Evolutionary conservation across 768 basidiomycete genomes (phyloP).

Genomic region (Leccinum subtestaceum): DNA sequence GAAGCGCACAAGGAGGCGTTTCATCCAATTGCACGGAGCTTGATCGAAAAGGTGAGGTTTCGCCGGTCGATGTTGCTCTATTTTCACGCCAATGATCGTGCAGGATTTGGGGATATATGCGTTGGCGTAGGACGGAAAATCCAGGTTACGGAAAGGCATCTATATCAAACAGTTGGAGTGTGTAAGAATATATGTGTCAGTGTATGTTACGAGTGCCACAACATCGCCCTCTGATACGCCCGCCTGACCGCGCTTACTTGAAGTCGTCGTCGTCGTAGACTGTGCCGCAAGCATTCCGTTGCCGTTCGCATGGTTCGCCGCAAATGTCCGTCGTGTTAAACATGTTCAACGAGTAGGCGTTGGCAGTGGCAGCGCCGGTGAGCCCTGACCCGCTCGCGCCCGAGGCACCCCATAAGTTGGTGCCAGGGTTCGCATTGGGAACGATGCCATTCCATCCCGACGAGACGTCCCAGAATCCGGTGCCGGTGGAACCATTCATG

Average conservation of each 20-base stretch:
- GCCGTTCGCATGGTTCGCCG: slow-evolving; percentile 42
- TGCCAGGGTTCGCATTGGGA: slow-evolving; percentile 25
- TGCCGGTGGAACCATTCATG: slow-evolving; percentile 45
- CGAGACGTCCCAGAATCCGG: slow-evolving; percentile 61
- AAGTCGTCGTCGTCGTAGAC: slow-evolving; percentile 38
- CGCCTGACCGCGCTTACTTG: slow-evolving; percentile 41
- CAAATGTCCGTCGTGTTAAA: slow-evolving; percentile 56
- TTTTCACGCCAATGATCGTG: neutral
- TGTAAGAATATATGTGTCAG: neutral
- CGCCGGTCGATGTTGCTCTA: neutral
- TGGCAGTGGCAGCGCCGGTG: neutral
- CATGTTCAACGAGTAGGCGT: neutral
- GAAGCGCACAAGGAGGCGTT: slow-evolving; percentile 48
- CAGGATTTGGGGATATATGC: slow-evolving; percentile 13
- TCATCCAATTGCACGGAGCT: slow-evolving; percentile 72
- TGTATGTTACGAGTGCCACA: neutral
- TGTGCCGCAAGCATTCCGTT: slow-evolving; percentile 29
- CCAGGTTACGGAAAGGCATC: neutral
- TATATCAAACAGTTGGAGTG: neutral
- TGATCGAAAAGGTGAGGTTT: slow-evolving; percentile 67
- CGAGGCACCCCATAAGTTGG: slow-evolving; percentile 35
- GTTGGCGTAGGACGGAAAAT: neutral
- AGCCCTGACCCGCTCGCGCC: neutral
- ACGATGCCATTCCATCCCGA: slow-evolving; percentile 51
- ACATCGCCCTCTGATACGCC: neutral